Evolutionary conservation across 345 rosid genomes (phyloP).

Genomic region (Laguncularia racemosa): DNA sequence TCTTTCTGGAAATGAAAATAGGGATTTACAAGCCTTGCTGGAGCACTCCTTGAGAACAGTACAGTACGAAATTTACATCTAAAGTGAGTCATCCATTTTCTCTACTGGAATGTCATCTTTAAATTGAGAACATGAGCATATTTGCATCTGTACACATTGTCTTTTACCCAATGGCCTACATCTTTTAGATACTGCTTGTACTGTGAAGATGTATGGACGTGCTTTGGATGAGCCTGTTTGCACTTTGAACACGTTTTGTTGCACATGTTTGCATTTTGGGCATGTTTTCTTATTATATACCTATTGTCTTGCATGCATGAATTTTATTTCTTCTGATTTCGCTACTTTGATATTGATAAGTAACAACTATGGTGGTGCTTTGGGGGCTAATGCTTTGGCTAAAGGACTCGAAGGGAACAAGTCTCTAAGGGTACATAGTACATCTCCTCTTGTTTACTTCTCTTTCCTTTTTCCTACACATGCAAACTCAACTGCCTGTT

Average conservation of each 20-base stretch:
- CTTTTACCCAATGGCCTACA: too few species aligned
- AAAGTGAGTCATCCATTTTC: constrained; percentile 46
- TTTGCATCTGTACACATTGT: not conserved
- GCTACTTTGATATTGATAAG: constrained; percentile 30
- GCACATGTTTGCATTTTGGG: too few species aligned
- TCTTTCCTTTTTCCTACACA: too few species aligned
- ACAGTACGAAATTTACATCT: constrained; percentile 64
- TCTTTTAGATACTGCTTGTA: too few species aligned
- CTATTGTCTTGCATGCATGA: constrained; percentile 6
- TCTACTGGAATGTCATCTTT: too few species aligned
- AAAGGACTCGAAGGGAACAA: constrained; percentile 92
- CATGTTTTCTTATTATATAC: constrained; percentile 10
- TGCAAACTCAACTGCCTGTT: too few species aligned
- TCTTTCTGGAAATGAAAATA: constrained; percentile 47
- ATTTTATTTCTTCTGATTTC: constrained; percentile 7
- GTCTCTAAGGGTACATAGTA: constrained; percentile 55
- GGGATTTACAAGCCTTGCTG: constrained; percentile 97
- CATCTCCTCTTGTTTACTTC: constrained; percentile 2
- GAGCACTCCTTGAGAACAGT: constrained; percentile 67
- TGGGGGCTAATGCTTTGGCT: constrained; percentile 92
- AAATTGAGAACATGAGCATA: too few species aligned
- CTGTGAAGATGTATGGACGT: too few species aligned
- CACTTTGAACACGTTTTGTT: too few species aligned
- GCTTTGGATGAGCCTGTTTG: too few species aligned
- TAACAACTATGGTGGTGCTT: constrained; percentile 94